Evolutionary conservation across 2,329 filamentous ascomycete genomes (phyloP), one percentile per base, ranked within the genome.

Genomic region (Pseudogymnoascus sp.): DNA sequence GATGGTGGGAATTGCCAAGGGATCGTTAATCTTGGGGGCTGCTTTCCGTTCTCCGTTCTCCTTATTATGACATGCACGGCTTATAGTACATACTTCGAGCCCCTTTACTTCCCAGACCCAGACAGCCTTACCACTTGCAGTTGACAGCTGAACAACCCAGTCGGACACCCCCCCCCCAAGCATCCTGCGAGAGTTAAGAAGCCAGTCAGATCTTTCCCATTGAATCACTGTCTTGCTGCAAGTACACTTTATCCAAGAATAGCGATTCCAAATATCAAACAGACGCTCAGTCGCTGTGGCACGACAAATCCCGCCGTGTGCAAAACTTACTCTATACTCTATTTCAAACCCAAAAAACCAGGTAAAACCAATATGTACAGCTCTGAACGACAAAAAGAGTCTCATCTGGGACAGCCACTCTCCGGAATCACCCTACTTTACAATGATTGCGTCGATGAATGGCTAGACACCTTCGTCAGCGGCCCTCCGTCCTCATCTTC

Each of bases 271-370:
- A 56, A 56, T 56, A 12, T 7, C 12, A 18, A 56, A 33, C 25
- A 56, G 50, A 21, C 28, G n/a, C 50, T 18, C 5, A 25, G 50
- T 31, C 28, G 50, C 50, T 56, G 50, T 56, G 50, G 28, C 25
- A 56, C 50, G 50, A 12, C 23, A 25, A 35, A 56, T 10, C 50
- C 28, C 50, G 4, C 10, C 3, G 50, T 12, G 50, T 33, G 50
- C 50, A 33, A 56, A 56, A 56, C 50, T 21, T 33, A 56, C 50
- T 56, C 50, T 56, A 56, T 56, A 56, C 50, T 56, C 25, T 21
- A 56, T 56, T 28, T 33, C 16, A 33, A 56, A 33, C 18, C 25
- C 50, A 56, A 56, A 56, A 56, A 28, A 56, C 50, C 28, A 21
- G 28, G 28, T 35, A 33, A 56, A 35, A 35, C 50, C 25, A 35